phyloP scores from a whole-genome alignment of 2,329 filamentous ascomycete genomes.

The Alternaria hordeiaustralica region DNA sequence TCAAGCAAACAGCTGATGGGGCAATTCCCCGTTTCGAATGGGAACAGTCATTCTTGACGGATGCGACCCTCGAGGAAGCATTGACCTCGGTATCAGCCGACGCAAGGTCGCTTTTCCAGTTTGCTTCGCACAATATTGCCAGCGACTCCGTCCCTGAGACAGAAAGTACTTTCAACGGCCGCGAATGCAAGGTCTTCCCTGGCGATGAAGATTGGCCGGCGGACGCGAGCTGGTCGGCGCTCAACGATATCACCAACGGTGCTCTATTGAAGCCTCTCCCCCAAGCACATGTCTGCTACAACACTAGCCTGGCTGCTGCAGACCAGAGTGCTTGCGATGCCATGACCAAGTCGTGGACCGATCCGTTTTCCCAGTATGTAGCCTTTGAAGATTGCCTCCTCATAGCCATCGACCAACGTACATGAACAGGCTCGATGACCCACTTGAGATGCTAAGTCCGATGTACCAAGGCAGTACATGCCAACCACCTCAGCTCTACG shows the following conservation, averaged over 20 bases:
- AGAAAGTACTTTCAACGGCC: not conserved
- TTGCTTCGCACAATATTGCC: not conserved
- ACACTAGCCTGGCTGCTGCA: not conserved
- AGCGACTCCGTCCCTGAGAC: not conserved
- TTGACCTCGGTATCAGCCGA: not conserved
- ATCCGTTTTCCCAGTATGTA: slow-evolving; percentile 1
- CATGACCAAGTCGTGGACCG: not conserved
- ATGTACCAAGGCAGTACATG: slow-evolving; percentile 38
- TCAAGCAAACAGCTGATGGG: not conserved
- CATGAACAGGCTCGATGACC: slow-evolving; percentile 30
- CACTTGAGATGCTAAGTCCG: slow-evolving; percentile 32
- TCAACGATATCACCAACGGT: not conserved
- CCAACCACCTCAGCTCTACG: slow-evolving; percentile 28
- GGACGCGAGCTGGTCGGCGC: not conserved
- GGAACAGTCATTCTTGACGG: not conserved
- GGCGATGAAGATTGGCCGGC: not conserved
- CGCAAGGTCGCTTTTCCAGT: not conserved
- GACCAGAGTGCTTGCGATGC: not conserved
- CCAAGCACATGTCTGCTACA: not conserved
- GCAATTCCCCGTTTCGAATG: not conserved
- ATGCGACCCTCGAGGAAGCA: not conserved
- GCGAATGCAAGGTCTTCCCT: not conserved
- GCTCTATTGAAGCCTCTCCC: not conserved
- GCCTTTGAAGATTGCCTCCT: not conserved
- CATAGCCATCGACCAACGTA: slow-evolving; percentile 6